A percentile compares a stretch with the other conserved stretches of the same genome.
Conservation (phyloP, 140 eudicot genomes). For the Flaveria floridana region DNA sequence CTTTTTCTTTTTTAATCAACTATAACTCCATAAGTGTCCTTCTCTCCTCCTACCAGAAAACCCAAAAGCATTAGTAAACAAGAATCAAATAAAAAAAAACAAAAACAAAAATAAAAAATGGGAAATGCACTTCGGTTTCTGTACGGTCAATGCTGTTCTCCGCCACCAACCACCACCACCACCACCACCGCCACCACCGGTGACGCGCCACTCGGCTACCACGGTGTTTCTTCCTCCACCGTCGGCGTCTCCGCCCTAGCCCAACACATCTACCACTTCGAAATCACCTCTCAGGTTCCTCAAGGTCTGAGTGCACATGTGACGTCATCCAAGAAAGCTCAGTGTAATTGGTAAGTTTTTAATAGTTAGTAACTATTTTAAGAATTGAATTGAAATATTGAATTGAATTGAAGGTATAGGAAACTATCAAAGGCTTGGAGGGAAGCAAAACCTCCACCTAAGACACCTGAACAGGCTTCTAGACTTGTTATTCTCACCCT, state of each 20-base stretch:
- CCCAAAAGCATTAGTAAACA: too few relatives aligned
- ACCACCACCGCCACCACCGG: constrained; percentile 23
- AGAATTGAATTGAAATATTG: constrained; percentile 34
- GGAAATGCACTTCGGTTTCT: constrained; percentile 71
- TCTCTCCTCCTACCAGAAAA: background rate
- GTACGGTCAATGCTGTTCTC: constrained; percentile 42
- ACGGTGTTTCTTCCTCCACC: constrained; percentile 54
- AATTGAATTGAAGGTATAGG: constrained; percentile 59
- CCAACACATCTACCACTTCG: constrained; percentile 76
- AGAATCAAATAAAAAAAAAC: background rate
- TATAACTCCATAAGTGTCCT: background rate
- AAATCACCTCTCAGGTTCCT: constrained; percentile 76
- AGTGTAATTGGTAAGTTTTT: constrained; percentile 61
- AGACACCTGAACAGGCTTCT: constrained; percentile 75
- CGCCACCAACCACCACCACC: constrained; percentile 44
- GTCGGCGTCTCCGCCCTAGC: constrained; percentile 76
- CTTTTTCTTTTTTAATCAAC: background rate
- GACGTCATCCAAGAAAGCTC: constrained; percentile 82
- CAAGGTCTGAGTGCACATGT: constrained; percentile 75
- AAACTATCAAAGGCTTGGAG: constrained; percentile 79
- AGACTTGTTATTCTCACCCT: constrained; percentile 63
- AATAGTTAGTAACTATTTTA: background rate
- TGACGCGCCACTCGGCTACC: constrained; percentile 47
- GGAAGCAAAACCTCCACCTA: constrained; percentile 79
- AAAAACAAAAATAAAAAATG: constrained; percentile 22